Percentiles rank a stretch among this genome's conserved stretches.
phyloP scores from a whole-genome alignment of 768 basidiomycete genomes.

The Suillus sp. region DNA sequence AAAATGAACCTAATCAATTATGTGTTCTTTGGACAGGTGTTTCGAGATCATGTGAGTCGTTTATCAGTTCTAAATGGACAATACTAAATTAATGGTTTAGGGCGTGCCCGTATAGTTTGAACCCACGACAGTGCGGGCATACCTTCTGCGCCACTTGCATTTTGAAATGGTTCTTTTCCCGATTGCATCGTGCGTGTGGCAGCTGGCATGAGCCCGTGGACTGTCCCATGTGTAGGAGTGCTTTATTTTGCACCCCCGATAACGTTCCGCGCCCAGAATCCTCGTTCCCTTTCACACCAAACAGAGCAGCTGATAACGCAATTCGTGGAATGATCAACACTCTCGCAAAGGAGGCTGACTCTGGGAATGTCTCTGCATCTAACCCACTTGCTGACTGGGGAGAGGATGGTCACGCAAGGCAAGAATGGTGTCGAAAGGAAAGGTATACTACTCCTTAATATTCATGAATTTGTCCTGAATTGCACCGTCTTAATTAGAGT shows the following conservation, averaged over 20 bases:
- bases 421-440: conserved; percentile 63
- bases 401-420: conserved; percentile 49
- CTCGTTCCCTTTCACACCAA: conserved; percentile 66
- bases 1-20: conserved; percentile 15
- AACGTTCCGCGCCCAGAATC: conserved; percentile 48
- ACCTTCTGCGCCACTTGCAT: conserved; percentile 70
- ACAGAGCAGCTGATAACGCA: conserved; percentile 54
- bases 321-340: conserved; percentile 55
- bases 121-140: conserved; percentile 62
- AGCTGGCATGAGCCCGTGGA: conserved; percentile 69
- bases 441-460: conserved; percentile 39
- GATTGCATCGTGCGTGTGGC: conserved; percentile 61
- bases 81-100: conserved; percentile 22
- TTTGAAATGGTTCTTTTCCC: conserved; percentile 69
- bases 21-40: conserved; percentile 44
- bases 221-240: conserved; percentile 66
- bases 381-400: conserved; percentile 47
- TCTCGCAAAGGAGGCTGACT: conserved; percentile 44
- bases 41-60: conserved; percentile 55
- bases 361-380: conserved; percentile 32
- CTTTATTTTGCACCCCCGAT: conserved; percentile 54
- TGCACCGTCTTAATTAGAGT: conserved; percentile 37
- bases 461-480: background rate
- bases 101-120: conserved; percentile 59
- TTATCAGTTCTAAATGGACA: background rate